Conservation (phyloP, 768 basidiomycete species). For the Macrolepiota albuminosa region DNA sequence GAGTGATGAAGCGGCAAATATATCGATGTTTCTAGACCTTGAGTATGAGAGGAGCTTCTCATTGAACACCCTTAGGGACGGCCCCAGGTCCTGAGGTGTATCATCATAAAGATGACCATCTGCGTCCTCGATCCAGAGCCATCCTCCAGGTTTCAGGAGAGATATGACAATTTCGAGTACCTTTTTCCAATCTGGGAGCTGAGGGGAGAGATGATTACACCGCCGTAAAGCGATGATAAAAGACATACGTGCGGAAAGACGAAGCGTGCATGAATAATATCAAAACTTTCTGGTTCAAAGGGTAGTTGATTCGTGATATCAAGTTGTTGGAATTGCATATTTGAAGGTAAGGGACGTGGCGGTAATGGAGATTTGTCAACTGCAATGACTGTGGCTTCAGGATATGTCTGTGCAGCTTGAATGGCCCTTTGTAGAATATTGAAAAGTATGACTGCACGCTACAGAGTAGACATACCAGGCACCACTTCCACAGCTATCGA, state of each 20-base stretch:
- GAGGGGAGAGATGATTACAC: background rate
- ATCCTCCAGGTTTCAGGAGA: background rate
- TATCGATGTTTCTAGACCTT: background rate
- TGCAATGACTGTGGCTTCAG: background rate
- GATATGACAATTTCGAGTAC: background rate
- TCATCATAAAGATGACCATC: background rate
- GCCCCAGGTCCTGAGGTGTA: background rate
- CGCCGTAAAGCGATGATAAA: background rate
- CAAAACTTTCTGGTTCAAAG: background rate
- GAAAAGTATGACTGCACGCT: background rate
- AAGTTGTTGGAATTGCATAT: background rate
- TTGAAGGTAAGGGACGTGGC: background rate
- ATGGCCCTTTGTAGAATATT: background rate
- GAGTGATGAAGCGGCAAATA: background rate
- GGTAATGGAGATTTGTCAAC: background rate
- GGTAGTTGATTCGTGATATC: background rate
- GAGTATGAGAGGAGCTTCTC: background rate
- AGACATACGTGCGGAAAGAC: background rate
- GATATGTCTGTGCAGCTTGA: background rate
- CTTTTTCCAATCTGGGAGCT: background rate
- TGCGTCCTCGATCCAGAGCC: background rate
- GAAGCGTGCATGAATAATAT: background rate
- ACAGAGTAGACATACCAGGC: background rate
- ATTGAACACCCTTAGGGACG: background rate
- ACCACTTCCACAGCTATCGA: background rate